Conservation (phyloP, 345 rosid genomes). For the Eutrema japonicum region DNA sequence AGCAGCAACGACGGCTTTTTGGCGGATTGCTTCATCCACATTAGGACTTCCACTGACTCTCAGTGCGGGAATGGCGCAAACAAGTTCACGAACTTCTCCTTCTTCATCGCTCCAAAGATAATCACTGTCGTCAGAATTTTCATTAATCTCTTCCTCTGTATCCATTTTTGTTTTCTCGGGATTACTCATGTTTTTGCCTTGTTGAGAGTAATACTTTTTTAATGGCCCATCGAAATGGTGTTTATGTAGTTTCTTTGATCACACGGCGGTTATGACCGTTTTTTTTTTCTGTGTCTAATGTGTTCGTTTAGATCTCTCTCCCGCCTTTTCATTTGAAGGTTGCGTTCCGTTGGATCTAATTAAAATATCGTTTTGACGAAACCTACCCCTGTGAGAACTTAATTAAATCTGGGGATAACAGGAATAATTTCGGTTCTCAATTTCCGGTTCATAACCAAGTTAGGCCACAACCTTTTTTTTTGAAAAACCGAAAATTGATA, state of each 20-base stretch:
- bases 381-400: neutral
- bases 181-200: constrained; percentile 9
- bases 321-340: constrained; percentile 33
- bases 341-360: constrained; percentile 14
- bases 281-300: neutral
- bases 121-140: neutral
- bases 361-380: neutral
- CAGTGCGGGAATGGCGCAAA: constrained; percentile 12
- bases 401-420: neutral
- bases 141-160: neutral
- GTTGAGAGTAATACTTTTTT: neutral
- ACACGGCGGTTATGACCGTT: constrained; percentile 33
- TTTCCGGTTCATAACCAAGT: no score
- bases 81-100: neutral
- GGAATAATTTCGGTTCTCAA: neutral
- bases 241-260: constrained; percentile 20
- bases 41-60: neutral
- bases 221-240: neutral
- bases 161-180: neutral
- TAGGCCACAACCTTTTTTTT: no score
- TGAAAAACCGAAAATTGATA: no score
- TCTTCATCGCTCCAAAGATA: neutral
- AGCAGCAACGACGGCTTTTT: neutral
- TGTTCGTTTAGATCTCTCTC: neutral
- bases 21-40: neutral